These are phyloP conservation scores for Adenanthera pavonina DNA, from an alignment of 306 rosid species.

Conservation along the genomic window DNA sequence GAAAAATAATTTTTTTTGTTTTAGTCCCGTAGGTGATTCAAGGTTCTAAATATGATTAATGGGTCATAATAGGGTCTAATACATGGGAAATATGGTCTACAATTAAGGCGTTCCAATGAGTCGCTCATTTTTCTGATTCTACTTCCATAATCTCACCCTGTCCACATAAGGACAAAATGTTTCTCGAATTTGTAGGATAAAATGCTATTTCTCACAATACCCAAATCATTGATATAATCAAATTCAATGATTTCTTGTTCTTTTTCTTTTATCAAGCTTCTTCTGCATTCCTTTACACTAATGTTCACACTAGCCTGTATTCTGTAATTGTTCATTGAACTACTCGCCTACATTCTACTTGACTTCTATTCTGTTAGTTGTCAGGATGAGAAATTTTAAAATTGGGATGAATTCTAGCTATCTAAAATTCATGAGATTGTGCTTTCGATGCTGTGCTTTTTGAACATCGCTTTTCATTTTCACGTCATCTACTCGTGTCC, in stretches of 20 bases:
- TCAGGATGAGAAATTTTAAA: not conserved
- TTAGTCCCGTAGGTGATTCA: too few relatives aligned
- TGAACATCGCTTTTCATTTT: not conserved
- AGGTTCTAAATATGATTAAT: too few relatives aligned
- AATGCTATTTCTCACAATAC: not conserved
- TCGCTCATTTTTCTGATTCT: not conserved
- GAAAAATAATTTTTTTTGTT: too few relatives aligned
- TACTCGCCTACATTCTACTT: not conserved
- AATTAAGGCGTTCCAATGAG: not conserved
- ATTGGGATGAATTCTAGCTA: not conserved
- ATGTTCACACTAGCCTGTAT: not conserved
- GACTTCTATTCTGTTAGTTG: not conserved
- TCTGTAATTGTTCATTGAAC: not conserved
- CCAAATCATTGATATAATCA: not conserved
- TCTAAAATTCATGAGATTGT: not conserved
- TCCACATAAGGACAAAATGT: not conserved
- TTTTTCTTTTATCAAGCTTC: not conserved
- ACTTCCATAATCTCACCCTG: not conserved
- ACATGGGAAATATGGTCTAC: too few relatives aligned
- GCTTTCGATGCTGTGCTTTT: not conserved
- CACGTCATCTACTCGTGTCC: conserved; percentile 20
- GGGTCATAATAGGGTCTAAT: too few relatives aligned
- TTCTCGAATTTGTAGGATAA: not conserved
- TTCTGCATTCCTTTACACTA: not conserved
- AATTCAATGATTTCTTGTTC: not conserved